Evolutionary conservation across 2,329 filamentous ascomycete genomes (phyloP), one percentile per base, ranked within the genome.

Genomic region (Hyphodiscus sp.): DNA sequence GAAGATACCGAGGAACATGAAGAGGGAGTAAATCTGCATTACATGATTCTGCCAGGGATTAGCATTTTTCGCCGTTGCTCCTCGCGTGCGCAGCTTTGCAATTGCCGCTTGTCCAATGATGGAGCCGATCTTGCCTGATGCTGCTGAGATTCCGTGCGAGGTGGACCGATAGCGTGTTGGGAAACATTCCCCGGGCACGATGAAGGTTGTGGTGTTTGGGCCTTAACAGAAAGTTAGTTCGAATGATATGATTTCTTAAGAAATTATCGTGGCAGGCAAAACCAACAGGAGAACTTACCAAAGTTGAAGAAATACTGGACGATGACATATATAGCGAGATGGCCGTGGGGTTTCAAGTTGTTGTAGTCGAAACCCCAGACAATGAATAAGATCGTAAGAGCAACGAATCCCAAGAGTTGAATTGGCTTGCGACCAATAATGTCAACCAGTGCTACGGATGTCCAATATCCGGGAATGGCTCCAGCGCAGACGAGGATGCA

Each of bases 401-500:
- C 65, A 1, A 74, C 59, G 68, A 87, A 87, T 16, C 83, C 83
- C 47, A 77, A 67, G 2, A 87, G 67, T 67, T 89, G 89, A 29
- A 94, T 84, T 0, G 87, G 80, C 69, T 90, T 91, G 55, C 89
- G 86, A n/a, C 89, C 89, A 15, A 92, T 62, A 1, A 80, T 89
- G 68, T 94, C 89, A 57, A 91, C 82, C 0, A 81, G 82, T 15
- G 86, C 76, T 23, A 91, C 81, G 1, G 87, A 87, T 13, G 85
- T 79, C 87, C 87, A 91, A 72, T 91, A 92, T 7, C 89, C 89
- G 0, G 88, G 89, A 5, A 92, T 81, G 11, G 87, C 84, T 49
- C 88, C 88, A 9, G 88, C 88, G 61, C 86, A 87, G 54, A 88
- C 80, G 38, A 92, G 70, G 58, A 92, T 90, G 55, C 91, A 79